A percentile compares a stretch with the other conserved stretches of the same genome.
phyloP scores from a whole-genome alignment of 306 rosid genomes.

The Alnus glutinosa region DNA sequence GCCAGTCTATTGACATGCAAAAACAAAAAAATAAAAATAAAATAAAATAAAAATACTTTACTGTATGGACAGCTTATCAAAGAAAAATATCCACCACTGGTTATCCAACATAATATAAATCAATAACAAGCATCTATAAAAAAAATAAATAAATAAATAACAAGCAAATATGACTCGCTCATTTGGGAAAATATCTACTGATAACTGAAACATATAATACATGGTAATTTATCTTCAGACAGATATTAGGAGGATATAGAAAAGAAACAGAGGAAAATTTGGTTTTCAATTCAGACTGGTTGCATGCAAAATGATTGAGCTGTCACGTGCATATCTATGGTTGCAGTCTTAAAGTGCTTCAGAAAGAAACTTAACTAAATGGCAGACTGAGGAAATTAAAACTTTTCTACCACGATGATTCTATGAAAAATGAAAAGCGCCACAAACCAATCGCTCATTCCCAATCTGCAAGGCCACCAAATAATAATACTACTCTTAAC shows the following conservation, averaged over 20 bases:
- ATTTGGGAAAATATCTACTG: not conserved
- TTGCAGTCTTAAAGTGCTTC: not conserved
- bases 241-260: not conserved
- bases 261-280: not conserved
- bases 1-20: slow-evolving; percentile 53
- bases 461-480: not conserved
- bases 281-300: not conserved
- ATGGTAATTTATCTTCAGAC: not conserved
- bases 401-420: not conserved
- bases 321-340: not conserved
- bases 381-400: not conserved
- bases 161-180: not conserved
- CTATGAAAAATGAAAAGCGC: not conserved
- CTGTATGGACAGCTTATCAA: no score
- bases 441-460: not conserved
- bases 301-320: not conserved
- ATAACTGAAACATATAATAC: not conserved
- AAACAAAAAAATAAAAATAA: not conserved
- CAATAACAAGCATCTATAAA: not conserved
- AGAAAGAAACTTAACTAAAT: not conserved
- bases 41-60: no score
- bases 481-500: not conserved
- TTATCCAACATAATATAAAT: not conserved
- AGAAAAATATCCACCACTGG: not conserved
- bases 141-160: not conserved